A percentile compares a stretch with the other conserved stretches of the same genome.
phyloP scores from a whole-genome alignment of 2,329 filamentous ascomycete species.

The Didymella keratinophila region DNA sequence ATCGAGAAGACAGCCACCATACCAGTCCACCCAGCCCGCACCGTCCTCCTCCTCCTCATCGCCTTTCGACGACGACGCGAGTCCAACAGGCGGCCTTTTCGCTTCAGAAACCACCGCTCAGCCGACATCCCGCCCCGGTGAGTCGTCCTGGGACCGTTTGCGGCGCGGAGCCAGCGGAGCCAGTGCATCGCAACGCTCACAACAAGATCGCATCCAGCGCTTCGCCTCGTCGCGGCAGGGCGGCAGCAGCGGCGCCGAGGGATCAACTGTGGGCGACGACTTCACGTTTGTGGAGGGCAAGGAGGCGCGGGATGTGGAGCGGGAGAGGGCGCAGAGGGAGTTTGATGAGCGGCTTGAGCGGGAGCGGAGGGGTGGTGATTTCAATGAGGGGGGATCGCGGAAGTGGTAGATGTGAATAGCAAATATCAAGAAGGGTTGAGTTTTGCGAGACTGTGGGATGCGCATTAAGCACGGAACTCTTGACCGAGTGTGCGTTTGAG shows the following conservation, averaged over 20 bases:
- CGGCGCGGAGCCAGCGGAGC: slow-evolving; percentile 40
- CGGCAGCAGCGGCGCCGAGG: slow-evolving; percentile 34
- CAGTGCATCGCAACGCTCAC: not conserved
- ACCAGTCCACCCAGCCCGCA: slow-evolving; percentile 10
- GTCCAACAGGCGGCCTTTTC: slow-evolving; percentile 49
- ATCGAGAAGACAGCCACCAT: slow-evolving; percentile 18
- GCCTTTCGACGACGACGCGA: slow-evolving; percentile 46
- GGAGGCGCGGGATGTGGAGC: slow-evolving; percentile 55
- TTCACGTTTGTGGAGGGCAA: slow-evolving; percentile 56
- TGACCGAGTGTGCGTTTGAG: too few species aligned
- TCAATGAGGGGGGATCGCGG: slow-evolving; percentile 41
- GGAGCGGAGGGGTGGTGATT: slow-evolving; percentile 58
- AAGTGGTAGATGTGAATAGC: slow-evolving; percentile 46
- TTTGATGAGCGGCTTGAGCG: slow-evolving; percentile 60
- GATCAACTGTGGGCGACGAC: slow-evolving; percentile 51
- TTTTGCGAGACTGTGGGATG: too few species aligned
- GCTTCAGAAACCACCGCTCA: slow-evolving; percentile 39
- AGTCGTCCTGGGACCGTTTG: slow-evolving; percentile 57
- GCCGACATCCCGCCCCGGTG: slow-evolving; percentile 33
- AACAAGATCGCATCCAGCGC: slow-evolving; percentile 24
- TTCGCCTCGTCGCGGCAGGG: slow-evolving; percentile 30
- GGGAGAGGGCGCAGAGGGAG: slow-evolving; percentile 57
- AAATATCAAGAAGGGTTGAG: too few species aligned
- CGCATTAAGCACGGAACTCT: too few species aligned
- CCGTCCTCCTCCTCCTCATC: too few species aligned